A percentile compares a stretch with the other conserved stretches of the same genome.
Conservation (phyloP, 2,329 filamentous ascomycete species). For the Lizonia empirigonia region DNA sequence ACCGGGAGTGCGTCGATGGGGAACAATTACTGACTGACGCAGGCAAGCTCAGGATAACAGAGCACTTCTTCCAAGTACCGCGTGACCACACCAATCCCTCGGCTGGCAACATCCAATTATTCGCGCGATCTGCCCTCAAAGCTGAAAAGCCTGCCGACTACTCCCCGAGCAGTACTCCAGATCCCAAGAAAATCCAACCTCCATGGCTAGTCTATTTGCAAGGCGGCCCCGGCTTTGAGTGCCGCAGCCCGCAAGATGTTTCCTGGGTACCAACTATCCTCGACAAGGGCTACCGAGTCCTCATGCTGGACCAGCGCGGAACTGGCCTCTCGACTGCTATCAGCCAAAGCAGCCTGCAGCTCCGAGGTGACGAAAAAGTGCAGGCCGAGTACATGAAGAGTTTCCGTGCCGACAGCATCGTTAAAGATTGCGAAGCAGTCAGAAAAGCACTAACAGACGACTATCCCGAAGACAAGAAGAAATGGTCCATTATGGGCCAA, state of each 20-base stretch:
- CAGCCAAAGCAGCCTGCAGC: slow-evolving; percentile 71
- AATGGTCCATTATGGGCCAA: slow-evolving; percentile 88
- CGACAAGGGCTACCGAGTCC: slow-evolving; percentile 78
- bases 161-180: slow-evolving; percentile 55
- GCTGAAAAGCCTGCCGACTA: slow-evolving; percentile 65
- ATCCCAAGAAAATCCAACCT: slow-evolving; percentile 55
- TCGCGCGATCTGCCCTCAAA: slow-evolving; percentile 74
- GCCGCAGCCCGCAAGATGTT: slow-evolving; percentile 73
- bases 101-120: slow-evolving; percentile 70
- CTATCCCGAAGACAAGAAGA: slow-evolving; percentile 70
- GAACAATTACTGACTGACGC: slow-evolving; percentile 7
- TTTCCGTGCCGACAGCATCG: slow-evolving; percentile 89
- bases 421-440: slow-evolving; percentile 86
- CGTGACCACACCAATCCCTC: slow-evolving; percentile 72
- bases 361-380: slow-evolving; percentile 65
- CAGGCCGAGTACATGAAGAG: slow-evolving; percentile 82
- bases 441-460: slow-evolving; percentile 73
- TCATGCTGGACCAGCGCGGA: slow-evolving; percentile 89
- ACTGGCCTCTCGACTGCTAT: slow-evolving; percentile 85
- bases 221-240: slow-evolving; percentile 84
- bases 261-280: slow-evolving; percentile 73
- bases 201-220: slow-evolving; percentile 76
- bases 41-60: slow-evolving; percentile 78
- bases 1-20: not conserved
- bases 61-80: slow-evolving; percentile 86